phyloP scores from a whole-genome alignment of 495 filamentous ascomycete genomes.

The Endocarpon pusillum region DNA sequence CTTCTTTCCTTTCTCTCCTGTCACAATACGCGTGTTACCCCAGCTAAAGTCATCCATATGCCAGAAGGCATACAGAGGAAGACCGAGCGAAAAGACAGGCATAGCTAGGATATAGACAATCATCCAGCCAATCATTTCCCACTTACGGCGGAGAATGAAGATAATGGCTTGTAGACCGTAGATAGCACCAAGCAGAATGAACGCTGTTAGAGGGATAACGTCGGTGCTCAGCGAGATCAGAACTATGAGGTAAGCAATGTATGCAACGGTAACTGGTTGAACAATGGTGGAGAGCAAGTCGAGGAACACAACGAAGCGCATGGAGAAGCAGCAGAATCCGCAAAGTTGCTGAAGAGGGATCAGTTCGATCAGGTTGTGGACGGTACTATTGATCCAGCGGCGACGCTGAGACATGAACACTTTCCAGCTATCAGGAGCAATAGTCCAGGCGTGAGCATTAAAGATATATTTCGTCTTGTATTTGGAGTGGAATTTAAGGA shows the following conservation, averaged over 20 bases:
- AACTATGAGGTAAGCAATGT: conserved; percentile 78
- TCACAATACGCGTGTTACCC: conserved; percentile 94
- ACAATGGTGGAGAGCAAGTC: conserved; percentile 85
- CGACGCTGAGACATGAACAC: conserved; percentile 97
- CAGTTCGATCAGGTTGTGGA: conserved; percentile 94
- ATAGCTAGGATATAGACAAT: conserved; percentile 84
- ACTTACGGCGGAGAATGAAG: conserved; percentile 88
- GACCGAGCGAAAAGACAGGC: conserved; percentile 76
- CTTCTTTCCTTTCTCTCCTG: conserved; percentile 86
- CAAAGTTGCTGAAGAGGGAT: conserved; percentile 86
- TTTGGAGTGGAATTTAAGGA: conserved; percentile 78
- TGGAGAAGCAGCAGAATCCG: conserved; percentile 99
- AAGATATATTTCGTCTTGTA: conserved; percentile 98
- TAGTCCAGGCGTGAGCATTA: conserved; percentile 82
- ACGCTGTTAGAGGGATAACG: conserved; percentile 62
- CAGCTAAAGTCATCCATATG: conserved; percentile 99
- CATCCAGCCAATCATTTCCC: conserved; percentile 99
- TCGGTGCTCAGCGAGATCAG: conserved; percentile 40
- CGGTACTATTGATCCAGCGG: conserved; percentile 98
- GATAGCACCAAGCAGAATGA: conserved; percentile 79
- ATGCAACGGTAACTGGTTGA: conserved; percentile 81
- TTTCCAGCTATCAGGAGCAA: conserved; percentile 80
- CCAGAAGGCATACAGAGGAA: conserved; percentile 97
- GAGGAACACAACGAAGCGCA: conserved; percentile 94
- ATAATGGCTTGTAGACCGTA: conserved; percentile 96